Conservation (phyloP, 139 green algal species). For the Nannochloris sp. region DNA sequence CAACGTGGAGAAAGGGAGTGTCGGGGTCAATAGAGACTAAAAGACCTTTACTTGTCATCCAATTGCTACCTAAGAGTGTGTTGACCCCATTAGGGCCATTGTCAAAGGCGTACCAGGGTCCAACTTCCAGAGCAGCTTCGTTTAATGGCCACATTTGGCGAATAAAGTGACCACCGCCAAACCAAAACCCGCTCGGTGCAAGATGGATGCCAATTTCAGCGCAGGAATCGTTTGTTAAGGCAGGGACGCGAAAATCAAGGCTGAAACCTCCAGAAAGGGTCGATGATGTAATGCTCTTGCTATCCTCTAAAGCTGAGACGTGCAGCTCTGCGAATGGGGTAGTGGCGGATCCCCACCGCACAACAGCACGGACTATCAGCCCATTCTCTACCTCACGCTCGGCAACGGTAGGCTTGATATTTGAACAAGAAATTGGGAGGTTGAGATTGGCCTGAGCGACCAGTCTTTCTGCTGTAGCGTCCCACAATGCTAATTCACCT, state of each 20-base stretch:
- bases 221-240: neutral
- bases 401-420: neutral
- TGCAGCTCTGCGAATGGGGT: neutral
- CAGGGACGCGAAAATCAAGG: neutral
- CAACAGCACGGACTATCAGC: neutral
- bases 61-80: slow-evolving; percentile 46
- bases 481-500: neutral
- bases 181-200: slow-evolving; percentile 38
- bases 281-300: too few species aligned
- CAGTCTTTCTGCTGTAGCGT: neutral
- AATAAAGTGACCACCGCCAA: slow-evolving; percentile 57
- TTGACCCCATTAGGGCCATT: slow-evolving; percentile 60
- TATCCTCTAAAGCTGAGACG: neutral
- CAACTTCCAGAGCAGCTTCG: slow-evolving; percentile 38
- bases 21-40: slow-evolving; percentile 51
- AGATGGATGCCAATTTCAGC: slow-evolving; percentile 49
- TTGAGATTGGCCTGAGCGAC: neutral
- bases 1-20: slow-evolving; percentile 56
- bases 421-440: neutral
- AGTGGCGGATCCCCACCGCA: neutral
- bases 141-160: slow-evolving; percentile 59
- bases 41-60: slow-evolving; percentile 48
- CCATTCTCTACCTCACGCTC: neutral
- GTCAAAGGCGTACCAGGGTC: slow-evolving; percentile 56
- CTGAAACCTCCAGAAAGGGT: neutral